These are phyloP conservation scores for Apiotrichum veenhuisii DNA, from an alignment of 1,284 basidiomycete genomes.

Conservation along the genomic window DNA sequence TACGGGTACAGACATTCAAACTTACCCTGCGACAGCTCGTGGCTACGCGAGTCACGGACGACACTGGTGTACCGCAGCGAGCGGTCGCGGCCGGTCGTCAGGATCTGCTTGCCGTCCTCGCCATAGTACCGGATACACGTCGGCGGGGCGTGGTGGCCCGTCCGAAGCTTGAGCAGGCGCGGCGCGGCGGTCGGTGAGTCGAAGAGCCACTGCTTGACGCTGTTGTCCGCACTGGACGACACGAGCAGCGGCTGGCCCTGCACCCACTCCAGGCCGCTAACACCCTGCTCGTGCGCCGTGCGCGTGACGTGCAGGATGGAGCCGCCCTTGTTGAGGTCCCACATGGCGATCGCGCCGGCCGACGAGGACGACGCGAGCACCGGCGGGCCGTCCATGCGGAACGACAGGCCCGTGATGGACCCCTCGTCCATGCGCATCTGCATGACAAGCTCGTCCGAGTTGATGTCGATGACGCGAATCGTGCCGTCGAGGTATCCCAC, in stretches of 20 bases:
- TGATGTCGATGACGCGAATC: slow-evolving; percentile 83
- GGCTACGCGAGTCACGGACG: slow-evolving; percentile 86
- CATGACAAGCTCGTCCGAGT: slow-evolving; percentile 82
- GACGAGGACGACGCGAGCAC: slow-evolving; percentile 81
- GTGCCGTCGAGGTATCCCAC: slow-evolving; percentile 84
- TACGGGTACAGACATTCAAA: neutral
- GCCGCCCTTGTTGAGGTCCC: slow-evolving; percentile 81
- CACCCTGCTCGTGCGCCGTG: slow-evolving; percentile 78
- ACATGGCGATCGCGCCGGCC: slow-evolving; percentile 80
- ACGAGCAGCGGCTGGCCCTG: slow-evolving; percentile 83
- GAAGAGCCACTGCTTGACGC: slow-evolving; percentile 98
- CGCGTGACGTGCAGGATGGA: slow-evolving; percentile 75
- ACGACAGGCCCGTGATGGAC: slow-evolving; percentile 68
- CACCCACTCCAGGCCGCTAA: slow-evolving; percentile 80
- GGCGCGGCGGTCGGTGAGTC: slow-evolving; percentile 84
- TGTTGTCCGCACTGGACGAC: slow-evolving; percentile 86
- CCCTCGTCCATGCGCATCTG: slow-evolving; percentile 79
- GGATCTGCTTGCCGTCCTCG: slow-evolving; percentile 87
- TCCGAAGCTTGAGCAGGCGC: slow-evolving; percentile 81
- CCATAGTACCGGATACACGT: slow-evolving; percentile 93
- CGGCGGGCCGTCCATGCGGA: slow-evolving; percentile 83
- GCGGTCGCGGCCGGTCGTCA: slow-evolving; percentile 78
- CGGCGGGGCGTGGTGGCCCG: slow-evolving; percentile 87
- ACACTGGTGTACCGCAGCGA: slow-evolving; percentile 85
- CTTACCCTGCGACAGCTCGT: slow-evolving; percentile 88